Conservation (phyloP, 2,329 filamentous ascomycete species). For the Xylariaceae sp. region DNA sequence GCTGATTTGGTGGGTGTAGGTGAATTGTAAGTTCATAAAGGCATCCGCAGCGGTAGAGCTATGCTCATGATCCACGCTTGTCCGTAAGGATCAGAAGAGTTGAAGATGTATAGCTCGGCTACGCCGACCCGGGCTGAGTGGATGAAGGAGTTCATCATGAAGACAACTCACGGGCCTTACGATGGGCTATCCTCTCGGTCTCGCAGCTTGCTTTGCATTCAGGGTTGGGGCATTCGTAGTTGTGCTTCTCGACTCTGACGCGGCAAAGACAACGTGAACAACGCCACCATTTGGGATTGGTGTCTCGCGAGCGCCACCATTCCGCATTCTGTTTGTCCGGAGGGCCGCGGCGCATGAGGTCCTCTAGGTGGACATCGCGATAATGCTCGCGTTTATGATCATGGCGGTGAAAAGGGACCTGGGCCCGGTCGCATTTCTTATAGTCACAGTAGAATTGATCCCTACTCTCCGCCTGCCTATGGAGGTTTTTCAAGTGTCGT, state of each 20-base stretch:
- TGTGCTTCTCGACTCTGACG: conserved; percentile 36
- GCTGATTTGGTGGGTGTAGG: no score
- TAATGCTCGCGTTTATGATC: conserved; percentile 55
- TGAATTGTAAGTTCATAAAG: neutral
- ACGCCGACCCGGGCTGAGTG: neutral
- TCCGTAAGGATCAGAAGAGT: neutral
- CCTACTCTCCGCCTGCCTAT: conserved; percentile 39
- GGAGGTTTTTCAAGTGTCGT: conserved; percentile 47
- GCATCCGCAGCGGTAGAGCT: neutral
- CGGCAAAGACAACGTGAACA: conserved; percentile 48
- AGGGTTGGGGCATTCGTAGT: conserved; percentile 41
- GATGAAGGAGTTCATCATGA: neutral
- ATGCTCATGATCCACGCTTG: neutral
- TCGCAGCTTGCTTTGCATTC: conserved; percentile 45
- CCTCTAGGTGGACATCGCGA: conserved; percentile 50
- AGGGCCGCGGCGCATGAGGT: conserved; percentile 29
- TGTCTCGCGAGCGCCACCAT: conserved; percentile 38
- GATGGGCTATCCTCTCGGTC: conserved; percentile 29
- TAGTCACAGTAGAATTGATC: conserved; percentile 48
- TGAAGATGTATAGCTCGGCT: neutral
- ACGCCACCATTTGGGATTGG: conserved; percentile 46
- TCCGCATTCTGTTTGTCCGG: conserved; percentile 28
- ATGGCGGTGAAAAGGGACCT: conserved; percentile 45
- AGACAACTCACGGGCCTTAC: neutral
- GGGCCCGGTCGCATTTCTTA: conserved; percentile 39